Base-by-base conservation (phyloP, 306 rosid species). In the Pterocarpus santalinus region DNA sequence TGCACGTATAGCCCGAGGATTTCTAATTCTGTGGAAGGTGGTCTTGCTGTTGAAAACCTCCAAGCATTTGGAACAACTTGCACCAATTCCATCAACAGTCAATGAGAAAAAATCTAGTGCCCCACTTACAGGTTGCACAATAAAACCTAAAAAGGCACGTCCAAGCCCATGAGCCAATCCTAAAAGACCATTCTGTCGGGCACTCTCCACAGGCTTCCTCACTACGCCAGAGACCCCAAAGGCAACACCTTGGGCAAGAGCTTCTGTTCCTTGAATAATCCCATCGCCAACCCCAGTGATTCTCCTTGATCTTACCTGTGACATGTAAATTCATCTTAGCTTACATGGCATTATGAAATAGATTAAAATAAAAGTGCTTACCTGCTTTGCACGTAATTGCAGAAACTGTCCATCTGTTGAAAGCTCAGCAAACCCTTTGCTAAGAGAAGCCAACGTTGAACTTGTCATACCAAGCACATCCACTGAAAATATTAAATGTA, bases 391-490 rank as follows among this genome's bases (percentile, higher is more conserved):
- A 64, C 98, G 99, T 73, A 95, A 82, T 83, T 95, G 94, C 81
- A 87, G 71, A 86, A 95, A 95, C 80, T 89, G 97, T 63, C 99
- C 99, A 88, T 95, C 99, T 5, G 98, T 95, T 52, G 99, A 95
- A 78, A 95, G 95, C 86, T 93, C 97, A 10, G 99, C 99, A 81
- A 95, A 93, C 78, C 99, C 99, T 87, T 87, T 93, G 83, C 99
- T 90, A 62, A 95, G 88, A 75, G 99, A 95, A 70, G 99, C 90
- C 74, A 95, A 79, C 5, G 99, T 95, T 89, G 99, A 95, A 79
- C 99, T 95, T 71, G 99, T 89, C 98, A 95, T 93, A 80, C 99
- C 98, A 72, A 95, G 91, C 30, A 95, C 99, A 86, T 95, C 94
- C 9, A 95, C 95, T 5, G 97, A 93, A 88, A 93, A 95, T 86